Percentiles rank a stretch among this genome's conserved stretches.
Conservation (phyloP, 2,329 filamentous ascomycete species). For the Diaporthe sp. region DNA sequence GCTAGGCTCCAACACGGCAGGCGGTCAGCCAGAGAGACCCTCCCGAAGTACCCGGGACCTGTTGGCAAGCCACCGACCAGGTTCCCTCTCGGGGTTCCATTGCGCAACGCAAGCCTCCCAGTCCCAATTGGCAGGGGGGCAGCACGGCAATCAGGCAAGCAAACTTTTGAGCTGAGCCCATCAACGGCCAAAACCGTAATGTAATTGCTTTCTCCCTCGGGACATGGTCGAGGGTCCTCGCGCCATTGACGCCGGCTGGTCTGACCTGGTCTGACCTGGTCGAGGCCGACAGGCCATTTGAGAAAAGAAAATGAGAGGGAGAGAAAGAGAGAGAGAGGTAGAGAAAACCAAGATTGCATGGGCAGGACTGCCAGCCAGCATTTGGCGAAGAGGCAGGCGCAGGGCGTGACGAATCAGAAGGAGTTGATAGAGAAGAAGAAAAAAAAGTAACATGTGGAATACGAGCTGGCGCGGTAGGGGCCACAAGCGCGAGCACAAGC, state of each 20-base stretch:
- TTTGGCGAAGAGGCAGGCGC: background rate
- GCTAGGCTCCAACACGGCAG: conserved; percentile 37
- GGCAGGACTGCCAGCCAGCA: conserved; percentile 8
- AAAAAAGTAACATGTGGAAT: conserved; percentile 38
- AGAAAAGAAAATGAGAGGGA: background rate
- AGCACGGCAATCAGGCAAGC: background rate
- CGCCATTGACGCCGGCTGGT: background rate
- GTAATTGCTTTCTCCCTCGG: no score
- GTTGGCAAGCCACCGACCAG: conserved; percentile 12
- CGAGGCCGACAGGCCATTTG: background rate
- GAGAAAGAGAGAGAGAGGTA: background rate
- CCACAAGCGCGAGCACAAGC: conserved; percentile 10
- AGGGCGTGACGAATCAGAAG: background rate
- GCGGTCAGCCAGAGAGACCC: conserved; percentile 34
- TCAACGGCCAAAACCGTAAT: background rate
- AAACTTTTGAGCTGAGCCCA: background rate
- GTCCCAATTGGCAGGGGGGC: conserved; percentile 5
- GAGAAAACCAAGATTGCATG: background rate
- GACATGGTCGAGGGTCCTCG: background rate
- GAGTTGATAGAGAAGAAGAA: background rate
- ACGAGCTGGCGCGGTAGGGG: conserved; percentile 38
- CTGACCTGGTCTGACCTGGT: background rate
- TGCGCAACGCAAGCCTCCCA: conserved; percentile 1
- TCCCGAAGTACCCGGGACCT: conserved; percentile 25
- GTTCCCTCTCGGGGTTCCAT: conserved; percentile 3